Conservation (phyloP, 2,329 filamentous ascomycete species). For the Colletotrichum chlorophyti region DNA sequence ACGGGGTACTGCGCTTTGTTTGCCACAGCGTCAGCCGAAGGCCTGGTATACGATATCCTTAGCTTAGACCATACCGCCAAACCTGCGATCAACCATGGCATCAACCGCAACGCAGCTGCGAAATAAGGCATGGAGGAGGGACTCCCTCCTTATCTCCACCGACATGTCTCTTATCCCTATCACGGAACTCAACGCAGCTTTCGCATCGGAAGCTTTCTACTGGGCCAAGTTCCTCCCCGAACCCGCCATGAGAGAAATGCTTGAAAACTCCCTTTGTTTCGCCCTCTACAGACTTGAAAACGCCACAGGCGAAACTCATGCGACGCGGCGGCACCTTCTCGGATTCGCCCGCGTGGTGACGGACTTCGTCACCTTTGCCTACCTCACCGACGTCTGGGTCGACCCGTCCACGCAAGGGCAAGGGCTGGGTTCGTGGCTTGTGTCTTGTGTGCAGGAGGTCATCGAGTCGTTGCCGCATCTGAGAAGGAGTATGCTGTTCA, state of each 20-base stretch:
- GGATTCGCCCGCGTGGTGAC: slow-evolving; percentile 71
- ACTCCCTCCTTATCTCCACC: slow-evolving; percentile 66
- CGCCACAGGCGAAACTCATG: neutral
- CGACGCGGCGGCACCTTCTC: slow-evolving; percentile 12
- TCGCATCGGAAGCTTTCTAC: slow-evolving; percentile 63
- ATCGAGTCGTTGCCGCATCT: slow-evolving; percentile 63
- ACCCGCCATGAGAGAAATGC: slow-evolving; percentile 54
- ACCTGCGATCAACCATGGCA: neutral
- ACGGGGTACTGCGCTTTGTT: too few relatives aligned
- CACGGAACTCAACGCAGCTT: slow-evolving; percentile 59
- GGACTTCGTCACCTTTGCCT: slow-evolving; percentile 73
- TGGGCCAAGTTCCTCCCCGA: slow-evolving; percentile 63
- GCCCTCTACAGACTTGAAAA: slow-evolving; percentile 54
- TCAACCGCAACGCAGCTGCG: slow-evolving; percentile 1
- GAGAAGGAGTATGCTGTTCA: slow-evolving; percentile 63
- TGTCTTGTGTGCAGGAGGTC: slow-evolving; percentile 64
- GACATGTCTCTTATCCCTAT: slow-evolving; percentile 62
- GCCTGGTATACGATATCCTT: too few relatives aligned
- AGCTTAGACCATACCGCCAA: too few relatives aligned
- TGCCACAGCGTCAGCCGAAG: too few relatives aligned
- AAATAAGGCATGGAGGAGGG: slow-evolving; percentile 49
- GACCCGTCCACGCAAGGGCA: slow-evolving; percentile 62
- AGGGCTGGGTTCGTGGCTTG: slow-evolving; percentile 70
- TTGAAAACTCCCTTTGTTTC: slow-evolving; percentile 66
- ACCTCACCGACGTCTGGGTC: slow-evolving; percentile 74